Evolutionary conservation across 352 stramenopile species (phyloP).

Genomic region (Nothophytophthora sp.): DNA sequence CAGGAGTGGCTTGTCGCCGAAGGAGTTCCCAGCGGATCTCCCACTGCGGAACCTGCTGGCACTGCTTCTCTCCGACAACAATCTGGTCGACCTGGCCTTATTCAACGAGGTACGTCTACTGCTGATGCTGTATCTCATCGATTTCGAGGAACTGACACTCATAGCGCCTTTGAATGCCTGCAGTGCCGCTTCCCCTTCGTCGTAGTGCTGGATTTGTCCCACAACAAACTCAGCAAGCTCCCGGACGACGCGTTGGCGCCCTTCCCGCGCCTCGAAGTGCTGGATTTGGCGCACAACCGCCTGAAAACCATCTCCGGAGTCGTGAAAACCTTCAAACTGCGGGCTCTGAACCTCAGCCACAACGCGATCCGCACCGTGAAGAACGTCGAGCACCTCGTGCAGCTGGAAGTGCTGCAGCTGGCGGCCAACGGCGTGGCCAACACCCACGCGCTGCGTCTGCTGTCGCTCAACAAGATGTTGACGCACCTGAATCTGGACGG

Average conservation of each 20-base stretch:
- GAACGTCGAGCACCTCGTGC: conserved; percentile 72
- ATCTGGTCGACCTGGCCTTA: conserved; percentile 42
- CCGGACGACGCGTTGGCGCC: conserved; percentile 40
- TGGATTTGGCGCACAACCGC: conserved; percentile 64
- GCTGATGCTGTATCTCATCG: too few species aligned
- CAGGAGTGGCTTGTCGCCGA: conserved; percentile 38
- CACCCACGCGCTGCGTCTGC: conserved; percentile 51
- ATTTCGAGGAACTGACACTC: neutral
- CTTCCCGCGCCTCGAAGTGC: conserved; percentile 67
- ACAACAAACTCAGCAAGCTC: conserved; percentile 63
- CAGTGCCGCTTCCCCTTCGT: conserved; percentile 66
- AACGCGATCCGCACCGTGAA: conserved; percentile 66
- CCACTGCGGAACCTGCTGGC: conserved; percentile 63
- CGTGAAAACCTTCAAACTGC: conserved; percentile 54
- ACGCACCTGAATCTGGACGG: conserved; percentile 71
- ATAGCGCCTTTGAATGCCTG: conserved; percentile 1
- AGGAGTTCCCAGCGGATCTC: conserved; percentile 51
- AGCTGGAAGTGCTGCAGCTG: conserved; percentile 62
- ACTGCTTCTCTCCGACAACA: conserved; percentile 63
- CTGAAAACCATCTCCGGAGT: conserved; percentile 60
- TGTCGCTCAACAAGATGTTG: conserved; percentile 80
- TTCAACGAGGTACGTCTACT: conserved; percentile 61
- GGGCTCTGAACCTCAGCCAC: conserved; percentile 55
- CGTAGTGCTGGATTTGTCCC: conserved; percentile 59
- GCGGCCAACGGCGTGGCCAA: conserved; percentile 49